phyloP scores from a whole-genome alignment of 129 eudicot genomes.

The Flaveria bidentis region DNA sequence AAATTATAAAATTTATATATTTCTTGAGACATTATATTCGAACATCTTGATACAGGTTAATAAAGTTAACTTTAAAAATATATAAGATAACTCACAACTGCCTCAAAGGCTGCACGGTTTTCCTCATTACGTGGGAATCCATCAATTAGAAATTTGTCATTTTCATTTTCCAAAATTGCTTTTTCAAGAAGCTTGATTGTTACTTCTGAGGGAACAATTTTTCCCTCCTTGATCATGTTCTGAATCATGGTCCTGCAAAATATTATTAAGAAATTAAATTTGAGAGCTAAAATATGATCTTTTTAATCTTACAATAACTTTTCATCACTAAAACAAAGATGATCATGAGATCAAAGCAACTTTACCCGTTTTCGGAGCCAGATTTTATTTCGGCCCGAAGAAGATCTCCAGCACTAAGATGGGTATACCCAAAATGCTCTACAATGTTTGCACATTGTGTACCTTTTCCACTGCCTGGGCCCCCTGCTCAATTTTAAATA shows the following conservation, averaged over 20 bases:
- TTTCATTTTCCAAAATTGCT: conserved; percentile 77
- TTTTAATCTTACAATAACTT: not conserved
- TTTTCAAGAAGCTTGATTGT: conserved; percentile 87
- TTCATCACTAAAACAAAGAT: not conserved
- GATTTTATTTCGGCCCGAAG: conserved; percentile 91
- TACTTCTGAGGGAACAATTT: conserved; percentile 95
- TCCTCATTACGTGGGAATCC: conserved; percentile 99
- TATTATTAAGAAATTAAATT: conserved; percentile 6
- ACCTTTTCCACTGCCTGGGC: conserved; percentile 99
- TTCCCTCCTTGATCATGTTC: conserved; percentile 95
- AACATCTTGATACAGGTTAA: not conserved
- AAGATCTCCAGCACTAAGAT: conserved; percentile 99
- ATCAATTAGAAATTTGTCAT: conserved; percentile 88
- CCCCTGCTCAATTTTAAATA: conserved; percentile 60
- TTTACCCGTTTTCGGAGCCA: conserved; percentile 94
- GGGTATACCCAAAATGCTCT: conserved; percentile 86
- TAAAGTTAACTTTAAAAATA: not conserved
- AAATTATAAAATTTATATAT: not conserved
- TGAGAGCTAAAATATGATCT: conserved; percentile 2
- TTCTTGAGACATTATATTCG: not conserved
- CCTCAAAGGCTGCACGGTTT: conserved; percentile 91
- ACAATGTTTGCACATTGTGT: conserved; percentile 97
- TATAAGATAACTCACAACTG: conserved; percentile 55
- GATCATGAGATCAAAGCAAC: not conserved
- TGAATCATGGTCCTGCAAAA: conserved; percentile 78